These are phyloP conservation scores for Mortierella sp. DNA, from an alignment of 371 early-diverging fungal species.

Conservation along the genomic window DNA sequence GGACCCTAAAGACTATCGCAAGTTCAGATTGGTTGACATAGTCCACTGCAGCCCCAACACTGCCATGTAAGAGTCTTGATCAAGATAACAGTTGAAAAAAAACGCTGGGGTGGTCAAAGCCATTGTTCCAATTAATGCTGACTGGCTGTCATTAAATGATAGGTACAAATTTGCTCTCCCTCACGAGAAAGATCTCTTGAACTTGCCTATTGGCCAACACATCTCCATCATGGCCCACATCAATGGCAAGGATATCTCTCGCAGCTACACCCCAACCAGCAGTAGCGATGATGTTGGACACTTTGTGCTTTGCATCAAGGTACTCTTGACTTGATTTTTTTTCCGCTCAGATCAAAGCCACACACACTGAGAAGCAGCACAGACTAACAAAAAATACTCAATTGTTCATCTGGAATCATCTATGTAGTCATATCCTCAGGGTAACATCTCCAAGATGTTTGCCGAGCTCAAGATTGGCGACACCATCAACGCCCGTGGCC, in stretches of 20 bases:
- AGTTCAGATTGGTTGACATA: slow-evolving; percentile 86
- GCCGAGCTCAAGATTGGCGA: slow-evolving; percentile 85
- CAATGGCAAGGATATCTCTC: slow-evolving; percentile 86
- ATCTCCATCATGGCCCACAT: slow-evolving; percentile 90
- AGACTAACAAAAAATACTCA: background rate
- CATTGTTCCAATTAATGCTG: slow-evolving; percentile 13
- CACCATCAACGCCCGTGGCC: slow-evolving; percentile 86
- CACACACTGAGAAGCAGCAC: too few relatives aligned
- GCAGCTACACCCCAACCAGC: slow-evolving; percentile 95
- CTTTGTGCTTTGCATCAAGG: slow-evolving; percentile 95
- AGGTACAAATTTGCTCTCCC: slow-evolving; percentile 93
- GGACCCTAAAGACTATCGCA: slow-evolving; percentile 82
- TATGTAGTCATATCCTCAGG: slow-evolving; percentile 83
- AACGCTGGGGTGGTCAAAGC: slow-evolving; percentile 1
- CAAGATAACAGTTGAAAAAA: background rate
- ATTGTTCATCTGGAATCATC: background rate
- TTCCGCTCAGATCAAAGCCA: background rate
- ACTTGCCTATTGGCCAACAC: slow-evolving; percentile 95
- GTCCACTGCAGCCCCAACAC: slow-evolving; percentile 85
- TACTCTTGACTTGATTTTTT: slow-evolving; percentile 28
- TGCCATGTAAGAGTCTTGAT: slow-evolving; percentile 75
- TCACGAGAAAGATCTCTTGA: slow-evolving; percentile 72
- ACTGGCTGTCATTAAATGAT: background rate
- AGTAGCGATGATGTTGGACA: slow-evolving; percentile 86
- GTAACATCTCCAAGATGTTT: slow-evolving; percentile 87